Evolutionary conservation across 2,329 filamentous ascomycete genomes (phyloP).

Genomic region (Penicillium hordei): DNA sequence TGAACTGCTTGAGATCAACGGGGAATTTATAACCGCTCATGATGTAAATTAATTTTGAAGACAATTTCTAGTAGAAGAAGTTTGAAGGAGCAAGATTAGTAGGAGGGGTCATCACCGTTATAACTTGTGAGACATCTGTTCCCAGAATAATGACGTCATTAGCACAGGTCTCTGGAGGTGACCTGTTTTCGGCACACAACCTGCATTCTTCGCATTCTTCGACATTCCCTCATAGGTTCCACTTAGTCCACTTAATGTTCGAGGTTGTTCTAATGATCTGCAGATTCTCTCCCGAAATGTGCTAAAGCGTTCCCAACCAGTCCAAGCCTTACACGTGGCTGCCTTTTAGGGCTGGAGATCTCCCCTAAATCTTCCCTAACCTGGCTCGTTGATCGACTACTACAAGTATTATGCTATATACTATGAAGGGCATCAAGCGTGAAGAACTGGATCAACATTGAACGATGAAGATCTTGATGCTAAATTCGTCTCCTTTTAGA

Average conservation of each 20-base stretch:
- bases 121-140: not conserved
- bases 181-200: slow-evolving; percentile 6
- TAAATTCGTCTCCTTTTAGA: not conserved
- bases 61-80: not conserved
- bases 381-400: not conserved
- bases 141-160: slow-evolving; percentile 8
- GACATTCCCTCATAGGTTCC: not conserved
- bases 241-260: not conserved
- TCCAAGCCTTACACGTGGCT: not conserved
- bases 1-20: slow-evolving; percentile 38
- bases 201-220: not conserved
- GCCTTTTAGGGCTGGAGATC: not conserved
- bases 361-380: not conserved
- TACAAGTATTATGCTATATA: too few relatives aligned
- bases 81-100: not conserved
- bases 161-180: not conserved
- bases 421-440: not conserved
- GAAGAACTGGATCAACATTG: not conserved
- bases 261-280: not conserved
- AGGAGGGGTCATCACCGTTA: not conserved
- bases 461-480: too few relatives aligned
- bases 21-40: slow-evolving; percentile 27
- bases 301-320: not conserved
- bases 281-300: not conserved
- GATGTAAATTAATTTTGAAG: not conserved